Percentiles rank a stretch among this genome's conserved stretches.
These are phyloP conservation scores for Funneliformis mosseae DNA, from an alignment of 192 early-diverging fungal species.

Conservation along the genomic window DNA sequence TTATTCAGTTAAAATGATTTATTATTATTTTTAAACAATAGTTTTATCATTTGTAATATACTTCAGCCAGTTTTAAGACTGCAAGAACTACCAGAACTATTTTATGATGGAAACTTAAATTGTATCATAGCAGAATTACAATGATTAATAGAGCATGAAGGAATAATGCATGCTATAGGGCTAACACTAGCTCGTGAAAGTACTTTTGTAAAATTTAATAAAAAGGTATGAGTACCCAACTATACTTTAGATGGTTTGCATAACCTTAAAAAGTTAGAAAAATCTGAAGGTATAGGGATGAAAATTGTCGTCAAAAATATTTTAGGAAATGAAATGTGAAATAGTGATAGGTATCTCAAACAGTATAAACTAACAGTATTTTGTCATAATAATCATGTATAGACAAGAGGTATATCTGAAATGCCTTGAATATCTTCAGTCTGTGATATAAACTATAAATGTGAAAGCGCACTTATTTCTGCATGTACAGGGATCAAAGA, in stretches of 20 bases:
- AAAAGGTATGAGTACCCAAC: no score
- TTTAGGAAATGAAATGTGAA: neutral
- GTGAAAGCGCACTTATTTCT: neutral
- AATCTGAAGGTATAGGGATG: neutral
- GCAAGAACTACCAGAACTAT: neutral
- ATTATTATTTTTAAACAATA: no score
- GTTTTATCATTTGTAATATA: no score
- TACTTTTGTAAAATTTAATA: no score
- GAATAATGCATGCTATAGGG: neutral
- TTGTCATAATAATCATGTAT: no score
- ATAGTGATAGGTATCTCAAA: neutral
- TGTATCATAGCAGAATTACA: conserved; percentile 7
- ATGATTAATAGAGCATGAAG: neutral
- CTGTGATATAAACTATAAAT: conserved; percentile 2
- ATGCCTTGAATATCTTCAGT: neutral
- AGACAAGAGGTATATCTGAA: no score
- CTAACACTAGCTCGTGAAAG: neutral
- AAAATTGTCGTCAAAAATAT: conserved; percentile 4
- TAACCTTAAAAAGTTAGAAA: neutral
- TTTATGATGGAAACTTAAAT: neutral
- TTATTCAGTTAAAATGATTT: no score
- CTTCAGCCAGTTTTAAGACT: neutral
- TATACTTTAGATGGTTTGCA: neutral
- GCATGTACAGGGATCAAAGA: neutral
- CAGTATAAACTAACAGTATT: no score